phyloP scores from a whole-genome alignment of 2,329 filamentous ascomycete species.

The Cladosporium austrohemisphaericum region DNA sequence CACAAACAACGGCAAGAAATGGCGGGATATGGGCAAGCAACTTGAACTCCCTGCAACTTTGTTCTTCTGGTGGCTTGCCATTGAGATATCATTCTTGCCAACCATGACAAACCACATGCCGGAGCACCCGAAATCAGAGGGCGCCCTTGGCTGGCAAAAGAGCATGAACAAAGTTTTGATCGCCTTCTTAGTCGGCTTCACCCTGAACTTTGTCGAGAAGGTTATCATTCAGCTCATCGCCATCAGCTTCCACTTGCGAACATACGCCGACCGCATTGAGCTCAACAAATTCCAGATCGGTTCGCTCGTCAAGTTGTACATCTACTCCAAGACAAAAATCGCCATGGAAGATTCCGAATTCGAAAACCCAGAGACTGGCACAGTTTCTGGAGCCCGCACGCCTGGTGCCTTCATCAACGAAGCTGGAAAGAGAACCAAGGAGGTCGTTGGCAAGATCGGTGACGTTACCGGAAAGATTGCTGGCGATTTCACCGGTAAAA shows the following conservation, averaged over 20 bases:
- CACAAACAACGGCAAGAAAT: conserved; percentile 87
- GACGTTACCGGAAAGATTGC: conserved; percentile 82
- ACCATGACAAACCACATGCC: conserved; percentile 64
- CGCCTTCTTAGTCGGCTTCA: conserved; percentile 72
- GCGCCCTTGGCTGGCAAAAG: conserved; percentile 64
- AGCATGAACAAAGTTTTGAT: conserved; percentile 83
- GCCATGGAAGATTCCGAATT: conserved; percentile 72
- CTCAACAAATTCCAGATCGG: conserved; percentile 87
- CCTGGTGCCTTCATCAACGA: conserved; percentile 68
- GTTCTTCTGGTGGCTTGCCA: conserved; percentile 88
- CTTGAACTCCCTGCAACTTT: conserved; percentile 80
- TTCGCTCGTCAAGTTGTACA: conserved; percentile 61
- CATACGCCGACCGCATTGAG: conserved; percentile 85
- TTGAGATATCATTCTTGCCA: conserved; percentile 80
- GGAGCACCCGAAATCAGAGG: not conserved
- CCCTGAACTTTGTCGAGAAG: conserved; percentile 85
- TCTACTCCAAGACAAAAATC: conserved; percentile 62
- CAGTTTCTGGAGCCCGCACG: conserved; percentile 63
- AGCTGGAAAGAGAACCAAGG: conserved; percentile 69
- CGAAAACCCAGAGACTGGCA: conserved; percentile 48
- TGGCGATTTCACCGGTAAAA: conserved; percentile 82
- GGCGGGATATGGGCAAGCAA: conserved; percentile 81
- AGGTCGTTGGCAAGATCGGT: conserved; percentile 74
- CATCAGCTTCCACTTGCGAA: conserved; percentile 85
- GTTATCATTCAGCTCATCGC: conserved; percentile 93